These are phyloP conservation scores for Umbellularia californica DNA, from an alignment of 164 flowering plant genomes.

Conservation along the genomic window DNA sequence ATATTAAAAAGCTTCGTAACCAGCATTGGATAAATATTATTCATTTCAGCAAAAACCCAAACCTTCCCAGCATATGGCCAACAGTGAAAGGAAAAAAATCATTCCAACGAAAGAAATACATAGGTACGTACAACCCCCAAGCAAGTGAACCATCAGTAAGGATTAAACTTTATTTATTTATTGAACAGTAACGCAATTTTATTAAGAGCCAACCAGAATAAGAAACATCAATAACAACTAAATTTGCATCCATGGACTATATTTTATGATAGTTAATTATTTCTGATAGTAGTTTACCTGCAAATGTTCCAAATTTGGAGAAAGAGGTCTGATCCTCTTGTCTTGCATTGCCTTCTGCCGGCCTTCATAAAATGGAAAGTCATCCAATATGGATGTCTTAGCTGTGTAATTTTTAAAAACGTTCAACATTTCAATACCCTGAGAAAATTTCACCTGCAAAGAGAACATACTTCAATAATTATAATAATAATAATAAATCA, in stretches of 20 bases:
- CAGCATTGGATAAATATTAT: not conserved
- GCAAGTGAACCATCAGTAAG: not conserved
- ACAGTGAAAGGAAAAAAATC: not conserved
- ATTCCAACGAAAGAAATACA: not conserved
- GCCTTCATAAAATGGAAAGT: conserved; percentile 76
- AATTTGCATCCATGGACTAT: not conserved
- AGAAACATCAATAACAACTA: not conserved
- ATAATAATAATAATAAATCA: not conserved
- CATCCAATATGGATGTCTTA: conserved; percentile 77
- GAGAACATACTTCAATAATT: not conserved
- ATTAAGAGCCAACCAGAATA: too few relatives aligned
- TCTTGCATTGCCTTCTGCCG: conserved; percentile 75
- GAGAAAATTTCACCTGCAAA: conserved; percentile 44
- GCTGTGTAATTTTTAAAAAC: conserved; percentile 54
- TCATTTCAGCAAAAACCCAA: not conserved
- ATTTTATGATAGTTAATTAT: not conserved
- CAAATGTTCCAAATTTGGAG: conserved; percentile 23
- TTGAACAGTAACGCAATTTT: too few relatives aligned
- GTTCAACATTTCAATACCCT: conserved; percentile 68
- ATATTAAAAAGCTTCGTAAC: not conserved
- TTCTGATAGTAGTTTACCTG: conserved; percentile 27
- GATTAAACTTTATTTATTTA: too few relatives aligned
- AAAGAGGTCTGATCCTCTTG: conserved; percentile 41
- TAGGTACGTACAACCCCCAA: not conserved
- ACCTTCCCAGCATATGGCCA: not conserved